Conservation (phyloP, 495 filamentous ascomycete species). For the Recurvomyces mirabilis region DNA sequence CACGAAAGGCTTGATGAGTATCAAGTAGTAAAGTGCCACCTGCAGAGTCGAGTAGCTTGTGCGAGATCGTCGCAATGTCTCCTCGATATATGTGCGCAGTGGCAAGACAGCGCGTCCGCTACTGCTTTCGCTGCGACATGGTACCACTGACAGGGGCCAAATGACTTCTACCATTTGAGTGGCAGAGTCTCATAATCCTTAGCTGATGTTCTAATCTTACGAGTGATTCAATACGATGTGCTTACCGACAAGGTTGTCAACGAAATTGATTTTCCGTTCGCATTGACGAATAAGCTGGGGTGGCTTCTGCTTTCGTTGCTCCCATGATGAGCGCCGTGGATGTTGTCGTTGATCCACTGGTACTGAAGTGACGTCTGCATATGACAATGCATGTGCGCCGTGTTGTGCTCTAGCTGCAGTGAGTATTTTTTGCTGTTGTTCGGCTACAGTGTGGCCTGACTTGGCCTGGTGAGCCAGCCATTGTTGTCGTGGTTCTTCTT, state of each 20-base stretch:
- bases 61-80: conserved; percentile 85
- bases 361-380: conserved; percentile 34
- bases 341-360: conserved; percentile 64
- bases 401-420: neutral
- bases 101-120: conserved; percentile 62
- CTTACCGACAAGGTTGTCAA: conserved; percentile 99
- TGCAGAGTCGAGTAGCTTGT: conserved; percentile 96
- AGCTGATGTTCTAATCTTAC: conserved; percentile 22
- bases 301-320: conserved; percentile 48
- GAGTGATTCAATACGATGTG: neutral
- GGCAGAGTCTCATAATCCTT: conserved; percentile 63
- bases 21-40: conserved; percentile 90
- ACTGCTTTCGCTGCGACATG: conserved; percentile 39
- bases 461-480: conserved; percentile 7
- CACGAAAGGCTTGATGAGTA: conserved; percentile 85
- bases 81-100: conserved; percentile 90
- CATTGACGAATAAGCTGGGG: conserved; percentile 78
- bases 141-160: conserved; percentile 68
- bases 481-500: conserved; percentile 15
- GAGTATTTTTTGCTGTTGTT: neutral
- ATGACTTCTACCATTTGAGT: conserved; percentile 96
- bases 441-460: neutral
- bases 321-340: conserved; percentile 51
- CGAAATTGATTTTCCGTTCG: conserved; percentile 89
- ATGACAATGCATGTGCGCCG: conserved; percentile 11